Evolutionary conservation across 202 grass and related monocot genomes (phyloP), one percentile per base, ranked within the genome.

Genomic region (Schoenoplectus tabernaemontani): DNA sequence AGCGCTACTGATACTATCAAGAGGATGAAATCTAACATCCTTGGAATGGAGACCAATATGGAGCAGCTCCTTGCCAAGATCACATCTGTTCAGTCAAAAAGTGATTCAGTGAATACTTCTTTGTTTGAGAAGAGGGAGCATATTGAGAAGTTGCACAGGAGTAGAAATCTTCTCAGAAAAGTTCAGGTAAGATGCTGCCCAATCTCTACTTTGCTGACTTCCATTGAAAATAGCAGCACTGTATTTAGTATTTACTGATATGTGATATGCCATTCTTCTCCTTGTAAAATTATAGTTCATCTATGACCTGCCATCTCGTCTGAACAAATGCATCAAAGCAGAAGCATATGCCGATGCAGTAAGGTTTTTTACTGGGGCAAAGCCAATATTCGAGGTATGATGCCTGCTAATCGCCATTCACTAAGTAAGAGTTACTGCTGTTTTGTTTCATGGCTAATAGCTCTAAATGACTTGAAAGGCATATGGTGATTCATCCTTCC

Each of bases 21-120:
- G 90, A 99, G 96, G 80, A 96, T 99, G 96, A 99, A 99, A 86
- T 95, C 85, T 86, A 99, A 99, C 63, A 99, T 99, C 74, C 84
- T 89, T 78, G 92, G 92, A 64, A 99, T 99, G 90, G 96, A 99
- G 64, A 38, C 85, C 81, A 91, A 89, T 77, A 99, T 99, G 96
- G 96, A 90, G 58, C 88, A 99, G 68, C 87, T 99, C 63, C 96
- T 99, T 87, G 51, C 83, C 60, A 99, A 99, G 96, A 99, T 99
- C 88, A 99, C 92, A 76, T 96, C 90, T 67, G 92, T 99, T 32
- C 92, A 99, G 83, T 99, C 92, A 61, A 99, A 86, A 87, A 99
- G 96, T 68, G 96, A 99, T 65, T 86, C 90, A 39, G 87, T 96
- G 67, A 99, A 99, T 73, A 88, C 92, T 85, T 99, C 91, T 79